These are phyloP conservation scores for Limnanthes douglasii DNA, from an alignment of 345 rosid genomes.

Conservation along the genomic window DNA sequence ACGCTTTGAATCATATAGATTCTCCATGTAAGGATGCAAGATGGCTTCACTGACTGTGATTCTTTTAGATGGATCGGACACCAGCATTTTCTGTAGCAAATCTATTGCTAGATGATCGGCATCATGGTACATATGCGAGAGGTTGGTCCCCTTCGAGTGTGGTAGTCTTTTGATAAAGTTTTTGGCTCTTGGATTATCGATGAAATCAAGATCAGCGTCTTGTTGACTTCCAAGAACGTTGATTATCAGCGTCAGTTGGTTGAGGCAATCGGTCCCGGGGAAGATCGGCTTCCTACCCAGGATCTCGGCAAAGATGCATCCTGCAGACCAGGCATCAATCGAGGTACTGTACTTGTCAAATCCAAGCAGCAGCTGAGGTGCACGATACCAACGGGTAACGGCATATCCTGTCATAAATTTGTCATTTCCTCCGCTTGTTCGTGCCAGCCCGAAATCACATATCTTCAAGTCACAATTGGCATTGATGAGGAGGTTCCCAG, in stretches of 20 bases:
- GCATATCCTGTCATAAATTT: slow-evolving; percentile 87
- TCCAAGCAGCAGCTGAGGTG: slow-evolving; percentile 83
- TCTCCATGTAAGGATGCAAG: slow-evolving; percentile 60
- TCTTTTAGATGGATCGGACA: slow-evolving; percentile 64
- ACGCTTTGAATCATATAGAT: slow-evolving; percentile 37
- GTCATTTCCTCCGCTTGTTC: slow-evolving; percentile 50
- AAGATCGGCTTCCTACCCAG: slow-evolving; percentile 76
- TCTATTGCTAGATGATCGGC: slow-evolving; percentile 75
- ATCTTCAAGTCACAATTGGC: slow-evolving; percentile 77
- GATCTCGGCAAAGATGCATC: slow-evolving; percentile 85
- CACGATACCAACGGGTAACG: slow-evolving; percentile 91
- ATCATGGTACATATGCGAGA: slow-evolving; percentile 40
- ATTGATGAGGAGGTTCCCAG: slow-evolving; percentile 76
- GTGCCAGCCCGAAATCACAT: slow-evolving; percentile 77
- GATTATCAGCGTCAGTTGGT: slow-evolving; percentile 69
- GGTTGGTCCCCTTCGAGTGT: slow-evolving; percentile 31
- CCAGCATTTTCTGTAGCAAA: slow-evolving; percentile 57
- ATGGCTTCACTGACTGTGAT: slow-evolving; percentile 69
- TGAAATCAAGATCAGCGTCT: slow-evolving; percentile 55
- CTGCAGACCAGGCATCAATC: slow-evolving; percentile 85
- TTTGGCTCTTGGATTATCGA: slow-evolving; percentile 55
- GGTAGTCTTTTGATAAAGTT: slow-evolving; percentile 60
- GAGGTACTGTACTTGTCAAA: slow-evolving; percentile 77
- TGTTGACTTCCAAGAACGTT: slow-evolving; percentile 56
- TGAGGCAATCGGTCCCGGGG: slow-evolving; percentile 70